Base-by-base conservation (phyloP, 768 basidiomycete species). In the Termitomyces sp. region DNA sequence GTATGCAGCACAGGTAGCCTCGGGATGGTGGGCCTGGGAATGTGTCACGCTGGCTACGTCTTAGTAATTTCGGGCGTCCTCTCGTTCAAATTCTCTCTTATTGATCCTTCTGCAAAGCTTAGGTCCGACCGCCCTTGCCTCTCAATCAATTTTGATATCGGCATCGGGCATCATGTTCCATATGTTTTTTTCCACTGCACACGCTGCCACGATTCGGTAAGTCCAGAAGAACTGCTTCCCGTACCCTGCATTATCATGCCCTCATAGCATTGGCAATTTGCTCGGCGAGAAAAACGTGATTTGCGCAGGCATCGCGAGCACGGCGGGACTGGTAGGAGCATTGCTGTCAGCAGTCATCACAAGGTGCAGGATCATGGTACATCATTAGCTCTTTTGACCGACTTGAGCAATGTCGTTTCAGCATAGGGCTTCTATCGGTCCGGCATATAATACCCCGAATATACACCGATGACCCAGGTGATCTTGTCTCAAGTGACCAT, bases 11-110 rank as follows among this genome's bases (percentile, higher is more conserved):
- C 92, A 93, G 70, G 86, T 83, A 3, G 91, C 90, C 1, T 86
- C 85, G 5, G 94, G 95, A 71, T 98, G 95, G 95, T 97, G 95
- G 95, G 87, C 89, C 38, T 95, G 95, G 95, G 94, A 96, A 73
- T 80, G 93, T 10, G 70, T 88, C 38, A 85, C 85, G 28, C 73
- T 83, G 2, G 79, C 75, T 28, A 81, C 81, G 3, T 79, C 78
- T 59, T 65, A 79, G 75, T 80, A 59, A 63, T 44, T 12, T 30
- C 23, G 4, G 12, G 28, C 43, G n/a, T 46, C 3, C 4, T 14
- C 50, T 33, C 23, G 4, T 23, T 36, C n/a, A 35, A 50, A 8
- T 12, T 47, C 33, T 43, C 16, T 20, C 13, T 30, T n/a, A 64
- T 44, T 12, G 47, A 47, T 38, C 12, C 10, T 44, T 20, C 4